A percentile compares a stretch with the other conserved stretches of the same genome.
These are phyloP conservation scores for Cerrena zonata DNA, from an alignment of 1,284 basidiomycete genomes.

Conservation along the genomic window DNA sequence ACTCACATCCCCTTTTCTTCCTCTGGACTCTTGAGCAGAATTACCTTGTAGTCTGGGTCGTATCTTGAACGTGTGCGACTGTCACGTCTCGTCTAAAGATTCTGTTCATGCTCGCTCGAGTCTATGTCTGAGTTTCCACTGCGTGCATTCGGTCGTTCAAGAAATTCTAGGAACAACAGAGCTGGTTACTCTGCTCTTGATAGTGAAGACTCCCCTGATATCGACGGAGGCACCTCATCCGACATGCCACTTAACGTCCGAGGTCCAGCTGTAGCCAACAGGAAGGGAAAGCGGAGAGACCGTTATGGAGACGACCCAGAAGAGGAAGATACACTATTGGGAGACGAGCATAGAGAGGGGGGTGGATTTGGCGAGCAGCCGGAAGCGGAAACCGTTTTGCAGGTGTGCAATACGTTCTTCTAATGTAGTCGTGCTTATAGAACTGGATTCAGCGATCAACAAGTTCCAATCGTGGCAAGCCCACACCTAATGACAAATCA, in stretches of 20 bases:
- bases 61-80: background rate
- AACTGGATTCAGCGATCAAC: constrained; percentile 32
- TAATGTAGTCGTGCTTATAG: background rate
- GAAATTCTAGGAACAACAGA: constrained; percentile 41
- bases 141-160: constrained; percentile 47
- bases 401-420: too few relatives aligned
- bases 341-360: constrained; percentile 32
- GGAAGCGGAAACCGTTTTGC: constrained; percentile 8
- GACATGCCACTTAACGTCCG: constrained; percentile 18
- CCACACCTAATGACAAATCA: constrained; percentile 56
- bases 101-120: background rate
- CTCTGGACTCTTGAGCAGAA: too few relatives aligned
- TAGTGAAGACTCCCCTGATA: constrained; percentile 25
- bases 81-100: background rate
- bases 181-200: constrained; percentile 43
- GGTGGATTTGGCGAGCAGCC: constrained; percentile 27
- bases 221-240: constrained; percentile 21
- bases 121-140: constrained; percentile 69
- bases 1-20: too few relatives aligned
- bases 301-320: constrained; percentile 64
- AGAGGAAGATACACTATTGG: constrained; percentile 49
- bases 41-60: too few relatives aligned
- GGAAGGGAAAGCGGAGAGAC: constrained; percentile 47
- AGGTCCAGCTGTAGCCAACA: constrained; percentile 30
- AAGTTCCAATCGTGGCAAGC: constrained; percentile 23